Conservation (phyloP, 106 monocot genomes). For the Gastrodia elata region DNA sequence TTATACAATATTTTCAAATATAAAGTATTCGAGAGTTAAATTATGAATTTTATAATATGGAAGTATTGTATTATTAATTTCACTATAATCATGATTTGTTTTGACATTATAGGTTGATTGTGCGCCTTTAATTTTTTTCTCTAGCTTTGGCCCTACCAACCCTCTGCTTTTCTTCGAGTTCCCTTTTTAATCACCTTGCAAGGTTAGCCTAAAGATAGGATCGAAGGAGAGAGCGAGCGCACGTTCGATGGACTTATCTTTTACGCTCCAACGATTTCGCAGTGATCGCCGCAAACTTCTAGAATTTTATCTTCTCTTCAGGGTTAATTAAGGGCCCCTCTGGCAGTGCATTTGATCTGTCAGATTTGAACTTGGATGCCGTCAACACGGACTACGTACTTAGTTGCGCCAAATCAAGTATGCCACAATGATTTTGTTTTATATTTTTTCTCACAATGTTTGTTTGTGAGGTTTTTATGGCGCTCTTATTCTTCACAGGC, state of each 20-base stretch:
- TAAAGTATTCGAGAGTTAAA: no score
- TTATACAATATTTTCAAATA: no score
- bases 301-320: constrained; percentile 46
- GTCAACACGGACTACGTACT: constrained; percentile 60
- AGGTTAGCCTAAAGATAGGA: neutral
- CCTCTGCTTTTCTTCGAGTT: neutral
- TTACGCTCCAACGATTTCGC: constrained; percentile 38
- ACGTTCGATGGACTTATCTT: constrained; percentile 29
- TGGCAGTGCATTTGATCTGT: constrained; percentile 16
- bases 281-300: constrained; percentile 59
- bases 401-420: constrained; percentile 48
- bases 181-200: neutral
- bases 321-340: constrained; percentile 17
- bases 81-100: no score
- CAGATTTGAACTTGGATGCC: constrained; percentile 46
- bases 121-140: no score
- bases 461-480: neutral
- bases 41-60: no score
- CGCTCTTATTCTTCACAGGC: constrained; percentile 25
- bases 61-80: no score
- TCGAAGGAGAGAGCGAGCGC: neutral
- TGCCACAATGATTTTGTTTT: neutral
- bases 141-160: no score
- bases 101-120: no score
- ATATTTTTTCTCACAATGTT: neutral